Percentiles rank a stretch among this genome's conserved stretches.
Conservation (phyloP, 805 yeast species). For the Ogataea minuta region DNA sequence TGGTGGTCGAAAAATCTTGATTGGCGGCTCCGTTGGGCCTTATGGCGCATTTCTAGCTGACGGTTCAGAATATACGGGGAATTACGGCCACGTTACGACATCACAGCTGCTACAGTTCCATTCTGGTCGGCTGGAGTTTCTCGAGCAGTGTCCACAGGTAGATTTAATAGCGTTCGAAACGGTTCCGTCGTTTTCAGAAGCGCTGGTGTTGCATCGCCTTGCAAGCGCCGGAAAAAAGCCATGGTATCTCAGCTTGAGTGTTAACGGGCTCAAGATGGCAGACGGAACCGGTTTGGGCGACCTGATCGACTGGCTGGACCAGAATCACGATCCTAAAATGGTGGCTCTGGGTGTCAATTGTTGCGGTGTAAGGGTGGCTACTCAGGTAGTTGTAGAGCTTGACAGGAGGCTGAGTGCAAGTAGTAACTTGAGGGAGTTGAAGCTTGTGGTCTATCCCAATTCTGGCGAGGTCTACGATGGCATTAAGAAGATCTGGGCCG, state of each 20-base stretch:
- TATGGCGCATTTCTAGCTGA: constrained; percentile 68
- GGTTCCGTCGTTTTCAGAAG: constrained; percentile 60
- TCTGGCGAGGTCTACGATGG: constrained; percentile 68
- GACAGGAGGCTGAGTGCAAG: constrained; percentile 13
- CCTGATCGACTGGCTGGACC: constrained; percentile 28
- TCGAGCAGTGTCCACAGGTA: constrained; percentile 39
- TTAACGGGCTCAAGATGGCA: constrained; percentile 39
- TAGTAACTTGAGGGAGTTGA: constrained; percentile 25
- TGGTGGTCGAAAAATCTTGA: constrained; percentile 20
- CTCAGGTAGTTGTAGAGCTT: constrained; percentile 37
- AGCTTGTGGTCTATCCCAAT: constrained; percentile 67
- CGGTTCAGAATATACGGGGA: constrained; percentile 74
- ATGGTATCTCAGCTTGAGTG: constrained; percentile 38
- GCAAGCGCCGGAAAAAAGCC: constrained; percentile 14
- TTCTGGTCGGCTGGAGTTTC: constrained; percentile 40
- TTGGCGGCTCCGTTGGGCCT: constrained; percentile 73
- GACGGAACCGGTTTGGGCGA: constrained; percentile 48
- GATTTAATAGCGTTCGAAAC: constrained; percentile 72
- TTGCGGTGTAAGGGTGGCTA: constrained; percentile 45
- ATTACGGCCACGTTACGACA: constrained; percentile 44
- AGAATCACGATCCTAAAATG: constrained; percentile 20
- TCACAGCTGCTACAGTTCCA: constrained; percentile 51
- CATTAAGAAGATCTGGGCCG: constrained; percentile 40
- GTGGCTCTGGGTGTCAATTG: constrained; percentile 70
- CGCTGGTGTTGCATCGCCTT: constrained; percentile 41